These are phyloP conservation scores for Phytophthora crassamura DNA, from an alignment of 352 stramenopile genomes.

Conservation along the genomic window DNA sequence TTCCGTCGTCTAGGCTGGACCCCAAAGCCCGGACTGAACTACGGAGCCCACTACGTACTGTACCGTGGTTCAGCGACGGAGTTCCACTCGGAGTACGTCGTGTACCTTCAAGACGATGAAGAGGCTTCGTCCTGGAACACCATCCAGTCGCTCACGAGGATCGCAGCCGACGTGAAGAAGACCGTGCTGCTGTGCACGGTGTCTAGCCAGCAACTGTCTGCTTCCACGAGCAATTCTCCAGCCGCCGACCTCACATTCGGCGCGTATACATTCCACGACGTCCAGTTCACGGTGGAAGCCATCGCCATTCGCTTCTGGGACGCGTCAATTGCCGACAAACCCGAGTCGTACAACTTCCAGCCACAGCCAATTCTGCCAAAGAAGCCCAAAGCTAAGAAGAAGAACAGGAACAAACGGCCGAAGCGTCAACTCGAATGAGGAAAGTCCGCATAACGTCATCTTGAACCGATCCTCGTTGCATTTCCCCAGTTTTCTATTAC, in stretches of 20 bases:
- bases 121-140: slow-evolving; percentile 48
- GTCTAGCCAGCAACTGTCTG: slow-evolving; percentile 4
- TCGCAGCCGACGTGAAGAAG: slow-evolving; percentile 84
- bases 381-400: slow-evolving; percentile 41
- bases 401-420: slow-evolving; percentile 34
- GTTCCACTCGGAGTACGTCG: slow-evolving; percentile 82
- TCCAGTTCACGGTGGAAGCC: slow-evolving; percentile 42
- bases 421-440: slow-evolving; percentile 19
- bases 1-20: slow-evolving; percentile 64
- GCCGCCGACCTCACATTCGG: slow-evolving; percentile 28
- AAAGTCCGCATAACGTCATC: slow-evolving; percentile 15
- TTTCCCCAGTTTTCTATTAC: slow-evolving; percentile 27
- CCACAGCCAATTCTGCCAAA: slow-evolving; percentile 49
- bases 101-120: slow-evolving; percentile 48
- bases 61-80: slow-evolving; percentile 59
- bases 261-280: slow-evolving; percentile 45
- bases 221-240: background rate
- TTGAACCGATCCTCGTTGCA: slow-evolving; percentile 9
- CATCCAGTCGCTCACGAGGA: slow-evolving; percentile 73
- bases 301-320: slow-evolving; percentile 73
- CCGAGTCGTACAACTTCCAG: slow-evolving; percentile 46
- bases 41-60: slow-evolving; percentile 72
- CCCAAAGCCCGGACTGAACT: slow-evolving; percentile 69
- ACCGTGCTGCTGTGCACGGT: slow-evolving; percentile 71
- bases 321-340: slow-evolving; percentile 21